Evolutionary conservation across 2,329 filamentous ascomycete genomes (phyloP).

Genomic region (Cladosporium halotolerans): DNA sequence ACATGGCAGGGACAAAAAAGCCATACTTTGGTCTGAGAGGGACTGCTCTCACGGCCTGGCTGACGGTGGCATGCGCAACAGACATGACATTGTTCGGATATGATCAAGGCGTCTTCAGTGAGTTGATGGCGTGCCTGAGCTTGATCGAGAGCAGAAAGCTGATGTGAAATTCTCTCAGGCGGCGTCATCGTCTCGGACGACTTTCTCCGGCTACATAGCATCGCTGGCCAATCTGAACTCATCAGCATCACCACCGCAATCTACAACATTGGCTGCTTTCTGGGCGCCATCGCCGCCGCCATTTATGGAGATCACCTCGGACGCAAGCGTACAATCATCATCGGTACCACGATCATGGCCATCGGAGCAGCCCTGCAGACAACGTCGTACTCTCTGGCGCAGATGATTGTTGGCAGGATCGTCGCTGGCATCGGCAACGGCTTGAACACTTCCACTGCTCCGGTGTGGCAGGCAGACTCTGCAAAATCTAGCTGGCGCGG

Average conservation of each 20-base stretch:
- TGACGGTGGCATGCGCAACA: slow-evolving; percentile 11
- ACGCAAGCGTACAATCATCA: slow-evolving; percentile 42
- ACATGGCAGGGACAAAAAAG: background rate
- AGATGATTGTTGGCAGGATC: slow-evolving; percentile 43
- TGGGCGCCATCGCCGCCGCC: slow-evolving; percentile 48
- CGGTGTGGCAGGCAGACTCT: slow-evolving; percentile 44
- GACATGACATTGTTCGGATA: slow-evolving; percentile 6
- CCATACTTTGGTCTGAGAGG: slow-evolving; percentile 10
- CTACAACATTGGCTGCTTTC: slow-evolving; percentile 47
- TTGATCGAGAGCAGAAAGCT: slow-evolving; percentile 42
- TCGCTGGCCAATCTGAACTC: slow-evolving; percentile 28
- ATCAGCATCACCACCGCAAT: background rate
- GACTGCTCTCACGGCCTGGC: background rate
- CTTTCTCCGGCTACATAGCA: slow-evolving; percentile 25
- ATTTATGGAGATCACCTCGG: slow-evolving; percentile 44
- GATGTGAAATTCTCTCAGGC: slow-evolving; percentile 35
- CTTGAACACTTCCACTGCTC: slow-evolving; percentile 45
- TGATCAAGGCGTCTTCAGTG: slow-evolving; percentile 27
- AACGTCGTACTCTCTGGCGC: slow-evolving; percentile 37
- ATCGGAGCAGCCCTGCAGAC: slow-evolving; percentile 43
- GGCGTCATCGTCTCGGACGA: slow-evolving; percentile 33
- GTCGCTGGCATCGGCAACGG: slow-evolving; percentile 45
- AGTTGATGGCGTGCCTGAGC: slow-evolving; percentile 56
- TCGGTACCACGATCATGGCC: slow-evolving; percentile 44
- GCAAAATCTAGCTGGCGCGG: slow-evolving; percentile 43